Conservation (phyloP, 2,329 filamentous ascomycete genomes). For the Phialocephala sp. region DNA sequence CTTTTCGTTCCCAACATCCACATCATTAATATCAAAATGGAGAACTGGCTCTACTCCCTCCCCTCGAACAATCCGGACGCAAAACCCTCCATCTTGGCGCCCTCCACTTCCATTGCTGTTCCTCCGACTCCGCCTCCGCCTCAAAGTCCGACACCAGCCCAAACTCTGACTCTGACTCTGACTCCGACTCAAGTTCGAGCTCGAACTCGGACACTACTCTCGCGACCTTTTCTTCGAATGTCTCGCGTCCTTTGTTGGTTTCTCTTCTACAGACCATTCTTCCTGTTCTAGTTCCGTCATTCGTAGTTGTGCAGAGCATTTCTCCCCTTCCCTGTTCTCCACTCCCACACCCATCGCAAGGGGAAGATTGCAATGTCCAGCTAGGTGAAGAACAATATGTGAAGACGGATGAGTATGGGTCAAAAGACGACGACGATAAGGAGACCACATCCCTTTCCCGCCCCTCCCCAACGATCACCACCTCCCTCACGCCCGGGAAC, state of each 20-base stretch:
- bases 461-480: slow-evolving; percentile 19
- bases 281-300: background rate
- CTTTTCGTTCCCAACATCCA: background rate
- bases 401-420: too few species aligned
- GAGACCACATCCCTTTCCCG: slow-evolving; percentile 13
- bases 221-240: slow-evolving; percentile 14
- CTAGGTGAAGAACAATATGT: background rate
- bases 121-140: background rate
- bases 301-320: background rate
- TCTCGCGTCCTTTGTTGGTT: background rate
- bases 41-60: background rate
- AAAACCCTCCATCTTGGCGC: slow-evolving; percentile 27
- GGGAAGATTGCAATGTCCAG: background rate
- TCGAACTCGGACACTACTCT: slow-evolving; percentile 19
- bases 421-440: background rate
- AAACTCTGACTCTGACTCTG: too few species aligned
- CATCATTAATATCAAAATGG: background rate
- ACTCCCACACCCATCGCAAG: background rate
- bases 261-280: background rate
- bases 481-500: slow-evolving; percentile 24
- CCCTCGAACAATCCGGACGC: background rate
- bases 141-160: slow-evolving; percentile 1
- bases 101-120: slow-evolving; percentile 26
- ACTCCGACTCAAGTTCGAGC: background rate
- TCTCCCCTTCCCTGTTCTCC: background rate